Base-by-base conservation (phyloP, 306 rosid species). In the Begonia fuchsioides region DNA sequence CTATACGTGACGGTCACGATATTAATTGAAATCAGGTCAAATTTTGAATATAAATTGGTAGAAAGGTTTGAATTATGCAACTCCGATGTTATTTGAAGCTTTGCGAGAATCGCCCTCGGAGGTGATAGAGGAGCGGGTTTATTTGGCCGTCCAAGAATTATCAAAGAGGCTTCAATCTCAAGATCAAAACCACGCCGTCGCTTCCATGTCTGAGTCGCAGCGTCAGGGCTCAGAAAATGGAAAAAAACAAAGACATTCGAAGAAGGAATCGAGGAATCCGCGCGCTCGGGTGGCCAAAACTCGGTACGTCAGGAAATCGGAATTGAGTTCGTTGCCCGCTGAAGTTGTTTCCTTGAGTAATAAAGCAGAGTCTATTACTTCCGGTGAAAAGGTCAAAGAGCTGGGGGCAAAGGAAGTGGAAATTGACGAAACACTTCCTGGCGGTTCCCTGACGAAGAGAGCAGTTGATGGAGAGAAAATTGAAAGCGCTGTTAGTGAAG, bases 241-340 rank as follows among this genome's bases (percentile, higher is more conserved):
- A 12, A 17, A 12, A 46, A 38, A 5, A n/a, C 17, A 43, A 15
- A 53, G 47, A 15, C 62, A 53, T 49, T 57, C 57, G 39, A 52
- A 15, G 4, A 32, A 60, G 48, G 49, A 6, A 6, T 41, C 55
- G 43, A 35, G 64, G 43, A 66, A 57, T 48, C 68, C 57, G 39
- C 68, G 60, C 18, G 57, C 52, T 26, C 73, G 55, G 12, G 57
- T 38, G 8, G 20, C 12, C 49, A 57, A 68, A 54, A 35, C 60
- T 39, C 68, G 46, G 2, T 62, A 49, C 43, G 81, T 72, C 45
- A 26, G 55, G 56, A 66, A 66, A 45, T 38, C 83, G 12, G 67
- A 67, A 38, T 15, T 44, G 40, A 50, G 16, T 62, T 54, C 35
- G 8, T 26, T 26, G 35, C 35, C 35, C 35, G 35, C 35, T 26